Evolutionary conservation across 225 moss, liverwort and hornwort species (phyloP), one percentile per base, ranked within the genome.

Genomic region (Bryoerythrophyllum caledonicum): DNA sequence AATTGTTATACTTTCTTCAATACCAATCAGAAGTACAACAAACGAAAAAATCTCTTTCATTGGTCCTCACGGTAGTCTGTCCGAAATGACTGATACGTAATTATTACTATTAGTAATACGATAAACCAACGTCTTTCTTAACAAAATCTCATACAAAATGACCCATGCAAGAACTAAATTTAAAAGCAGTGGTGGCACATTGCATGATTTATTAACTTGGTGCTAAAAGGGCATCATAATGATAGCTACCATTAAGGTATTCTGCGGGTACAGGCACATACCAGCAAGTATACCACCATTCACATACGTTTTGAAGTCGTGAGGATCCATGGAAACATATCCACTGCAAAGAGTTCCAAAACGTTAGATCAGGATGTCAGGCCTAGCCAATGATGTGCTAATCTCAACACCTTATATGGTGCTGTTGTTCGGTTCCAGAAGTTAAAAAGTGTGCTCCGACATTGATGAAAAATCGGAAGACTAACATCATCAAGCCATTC

Each of bases 221-320:
- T 68, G 63, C 38, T 20, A 9, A 57, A 48, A 65, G 21, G 41
- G 14, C 30, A 73, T 84, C 70, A 54, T 30, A 30, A 63, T 72
- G 54, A 40, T 53, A 25, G 66, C 40, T 71, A 72, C 40, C 52
- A 71, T 66, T 53, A 41, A 11, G 41, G 30, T 48, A 30, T 70
- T 37, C 48, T 56, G 57, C 49, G 38, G 62, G 26, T 25, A 17
- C 70, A 70, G 49, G 53, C 51, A 79, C 81, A 65, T 77, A 97
- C 96, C 96, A 78, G 96, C 97, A 80, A 97, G 94, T 77, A 97
- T 94, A 72, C 97, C 97, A 56, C 97, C 97, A 52, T 77, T 83
- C 63, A 97, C 91, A 68, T 97, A 93, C 32, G 89, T 78, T 73
- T 84, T 86, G 37, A 87, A 88, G 73, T 97, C 87, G 67, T 85